A percentile compares a stretch with the other conserved stretches of the same genome.
Evolutionary conservation across 179 eudicot species (phyloP).

Genomic region (Beta macrorhiza): DNA sequence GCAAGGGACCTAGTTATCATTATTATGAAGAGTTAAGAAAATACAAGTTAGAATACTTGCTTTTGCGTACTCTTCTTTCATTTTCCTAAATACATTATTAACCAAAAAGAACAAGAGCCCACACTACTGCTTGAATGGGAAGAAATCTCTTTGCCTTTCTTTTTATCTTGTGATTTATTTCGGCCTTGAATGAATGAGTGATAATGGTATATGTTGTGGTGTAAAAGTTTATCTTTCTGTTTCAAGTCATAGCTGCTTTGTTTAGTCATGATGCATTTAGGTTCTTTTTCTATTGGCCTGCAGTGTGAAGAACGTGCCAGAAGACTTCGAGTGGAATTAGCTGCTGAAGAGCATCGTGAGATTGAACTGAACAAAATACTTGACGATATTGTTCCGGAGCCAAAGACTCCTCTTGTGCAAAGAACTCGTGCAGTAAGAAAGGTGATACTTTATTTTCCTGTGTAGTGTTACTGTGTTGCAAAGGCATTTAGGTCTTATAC

Average conservation of each 20-base stretch:
- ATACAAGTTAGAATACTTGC: too few relatives aligned
- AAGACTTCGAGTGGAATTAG: slow-evolving; percentile 86
- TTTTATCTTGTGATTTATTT: not conserved
- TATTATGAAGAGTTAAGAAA: too few relatives aligned
- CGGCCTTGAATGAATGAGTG: not conserved
- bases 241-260: not conserved
- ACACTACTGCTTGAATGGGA: too few relatives aligned
- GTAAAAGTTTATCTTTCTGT: not conserved
- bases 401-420: slow-evolving; percentile 49
- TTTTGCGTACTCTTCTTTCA: too few relatives aligned
- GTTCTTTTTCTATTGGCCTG: slow-evolving; percentile 25
- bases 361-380: slow-evolving; percentile 74
- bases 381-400: slow-evolving; percentile 64
- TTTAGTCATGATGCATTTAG: not conserved
- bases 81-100: too few relatives aligned
- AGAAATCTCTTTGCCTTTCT: too few relatives aligned
- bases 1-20: too few relatives aligned
- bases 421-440: slow-evolving; percentile 66
- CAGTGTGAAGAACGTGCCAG: slow-evolving; percentile 92
- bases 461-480: not conserved
- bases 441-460: slow-evolving; percentile 38
- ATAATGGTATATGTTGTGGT: not conserved
- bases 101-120: too few relatives aligned
- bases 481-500: not conserved
- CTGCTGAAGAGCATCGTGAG: slow-evolving; percentile 82